Evolutionary conservation across 1,139 yeast species (phyloP).

Genomic region (Candida mesenterica): DNA sequence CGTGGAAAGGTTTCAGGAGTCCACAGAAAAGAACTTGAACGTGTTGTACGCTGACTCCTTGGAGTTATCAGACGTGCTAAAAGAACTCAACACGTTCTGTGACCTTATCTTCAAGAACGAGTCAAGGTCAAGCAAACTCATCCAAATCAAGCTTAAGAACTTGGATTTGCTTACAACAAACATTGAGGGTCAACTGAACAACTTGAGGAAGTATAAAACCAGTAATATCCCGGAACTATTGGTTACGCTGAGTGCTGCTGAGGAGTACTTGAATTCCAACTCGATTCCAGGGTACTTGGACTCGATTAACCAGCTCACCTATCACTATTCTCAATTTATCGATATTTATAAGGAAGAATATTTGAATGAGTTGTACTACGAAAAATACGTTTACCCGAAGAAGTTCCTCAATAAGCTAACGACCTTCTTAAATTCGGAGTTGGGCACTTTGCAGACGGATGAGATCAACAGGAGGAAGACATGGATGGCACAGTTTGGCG

Average conservation of each 20-base stretch:
- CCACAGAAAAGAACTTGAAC: conserved; percentile 14
- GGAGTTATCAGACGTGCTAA: conserved; percentile 25
- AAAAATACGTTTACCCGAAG: conserved; percentile 40
- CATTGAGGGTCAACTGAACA: conserved; percentile 18
- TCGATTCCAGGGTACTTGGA: conserved; percentile 7
- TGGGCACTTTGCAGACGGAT: conserved; percentile 32
- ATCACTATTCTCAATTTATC: conserved; percentile 38
- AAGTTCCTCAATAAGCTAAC: conserved; percentile 32
- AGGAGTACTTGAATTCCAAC: conserved; percentile 2
- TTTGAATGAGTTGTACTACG: conserved; percentile 40
- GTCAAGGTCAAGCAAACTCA: conserved; percentile 28
- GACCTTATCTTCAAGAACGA: conserved; percentile 41
- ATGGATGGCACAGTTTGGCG: conserved; percentile 43
- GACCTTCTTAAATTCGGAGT: conserved; percentile 34
- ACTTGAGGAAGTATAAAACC: conserved; percentile 25
- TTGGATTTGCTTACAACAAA: conserved; percentile 18
- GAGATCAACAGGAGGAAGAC: conserved; percentile 35
- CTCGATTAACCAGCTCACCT: conserved; percentile 31
- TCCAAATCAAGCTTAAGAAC: conserved; percentile 15
- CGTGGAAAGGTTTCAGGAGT: conserved; percentile 16
- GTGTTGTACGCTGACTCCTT: conserved; percentile 35
- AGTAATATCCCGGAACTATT: conserved; percentile 25
- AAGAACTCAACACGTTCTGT: conserved; percentile 27
- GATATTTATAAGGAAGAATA: conserved; percentile 37
- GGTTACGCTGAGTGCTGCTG: conserved; percentile 16